These are phyloP conservation scores for Penstemon barbatus DNA, from an alignment of 257 asterid species.

Conservation along the genomic window DNA sequence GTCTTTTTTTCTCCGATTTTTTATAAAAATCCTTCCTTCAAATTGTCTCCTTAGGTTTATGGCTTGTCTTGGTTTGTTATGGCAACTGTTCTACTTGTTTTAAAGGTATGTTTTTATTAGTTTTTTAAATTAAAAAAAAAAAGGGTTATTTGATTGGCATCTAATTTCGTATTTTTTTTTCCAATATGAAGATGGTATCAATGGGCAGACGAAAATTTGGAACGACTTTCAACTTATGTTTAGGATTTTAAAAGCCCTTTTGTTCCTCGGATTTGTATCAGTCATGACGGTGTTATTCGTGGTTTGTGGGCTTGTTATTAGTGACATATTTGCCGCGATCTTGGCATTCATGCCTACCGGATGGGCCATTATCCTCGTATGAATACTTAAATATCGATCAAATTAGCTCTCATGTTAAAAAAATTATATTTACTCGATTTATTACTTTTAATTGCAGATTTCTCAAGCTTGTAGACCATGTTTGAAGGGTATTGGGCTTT, in stretches of 20 bases:
- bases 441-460: slow-evolving; percentile 44
- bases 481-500: slow-evolving; percentile 60
- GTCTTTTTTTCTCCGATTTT: slow-evolving; percentile 10
- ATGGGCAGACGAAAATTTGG: slow-evolving; percentile 95
- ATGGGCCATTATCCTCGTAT: slow-evolving; percentile 92
- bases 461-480: slow-evolving; percentile 78
- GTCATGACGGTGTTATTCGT: slow-evolving; percentile 92
- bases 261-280: slow-evolving; percentile 87
- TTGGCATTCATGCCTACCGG: slow-evolving; percentile 98
- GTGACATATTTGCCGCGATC: slow-evolving; percentile 81
- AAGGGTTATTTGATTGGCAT: neutral
- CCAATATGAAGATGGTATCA: slow-evolving; percentile 72
- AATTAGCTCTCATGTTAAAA: neutral
- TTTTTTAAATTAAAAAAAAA: neutral
- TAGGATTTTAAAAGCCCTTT: slow-evolving; percentile 88
- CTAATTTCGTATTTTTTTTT: slow-evolving; percentile 3
- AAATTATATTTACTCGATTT: neutral
- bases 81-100: slow-evolving; percentile 68
- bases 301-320: slow-evolving; percentile 63
- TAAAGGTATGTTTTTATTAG: slow-evolving; percentile 56
- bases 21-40: slow-evolving; percentile 26
- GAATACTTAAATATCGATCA: slow-evolving; percentile 14
- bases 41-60: slow-evolving; percentile 60
- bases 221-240: slow-evolving; percentile 96
- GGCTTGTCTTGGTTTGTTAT: slow-evolving; percentile 98